Evolutionary conservation across 202 grass and related monocot species (phyloP).

Genomic region (Cymbopogon flexuosus): DNA sequence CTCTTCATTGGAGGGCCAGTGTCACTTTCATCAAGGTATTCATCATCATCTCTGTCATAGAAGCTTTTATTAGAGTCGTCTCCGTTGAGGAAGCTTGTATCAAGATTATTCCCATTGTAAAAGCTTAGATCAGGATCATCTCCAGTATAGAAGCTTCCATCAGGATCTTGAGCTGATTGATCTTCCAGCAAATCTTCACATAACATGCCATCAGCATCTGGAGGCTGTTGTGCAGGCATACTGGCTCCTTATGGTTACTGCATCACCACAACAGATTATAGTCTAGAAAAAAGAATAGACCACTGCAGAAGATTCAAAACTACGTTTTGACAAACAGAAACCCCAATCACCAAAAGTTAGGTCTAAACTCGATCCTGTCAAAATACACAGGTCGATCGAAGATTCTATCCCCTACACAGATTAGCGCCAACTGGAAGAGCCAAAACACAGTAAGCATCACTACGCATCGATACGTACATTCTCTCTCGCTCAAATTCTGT

Average conservation of each 20-base stretch:
- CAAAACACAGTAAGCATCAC: not conserved
- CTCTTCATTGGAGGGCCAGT: slow-evolving; percentile 32
- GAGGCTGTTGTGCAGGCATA: not conserved
- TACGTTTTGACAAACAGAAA: not conserved
- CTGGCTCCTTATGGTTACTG: not conserved
- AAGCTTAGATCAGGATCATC: slow-evolving; percentile 44
- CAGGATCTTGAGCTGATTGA: slow-evolving; percentile 29
- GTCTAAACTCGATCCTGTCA: not conserved
- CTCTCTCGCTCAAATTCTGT: not conserved
- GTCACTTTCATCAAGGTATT: slow-evolving; percentile 24
- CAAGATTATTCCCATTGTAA: slow-evolving; percentile 42
- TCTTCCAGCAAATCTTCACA: slow-evolving; percentile 42
- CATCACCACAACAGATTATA: not conserved
- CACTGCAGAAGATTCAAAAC: not conserved
- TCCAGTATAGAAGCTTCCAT: slow-evolving; percentile 46
- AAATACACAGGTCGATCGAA: not conserved
- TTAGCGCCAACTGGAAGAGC: not conserved
- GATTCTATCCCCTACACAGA: not conserved
- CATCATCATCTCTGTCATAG: slow-evolving; percentile 33
- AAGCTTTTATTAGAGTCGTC: slow-evolving; percentile 42
- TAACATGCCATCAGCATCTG: slow-evolving; percentile 14
- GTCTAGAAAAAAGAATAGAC: not conserved
- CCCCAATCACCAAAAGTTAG: not conserved
- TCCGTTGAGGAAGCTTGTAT: slow-evolving; percentile 51
- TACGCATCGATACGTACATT: not conserved